phyloP scores from a whole-genome alignment of 2,329 filamentous ascomycete genomes.

The Pseudogymnoascus sp. region DNA sequence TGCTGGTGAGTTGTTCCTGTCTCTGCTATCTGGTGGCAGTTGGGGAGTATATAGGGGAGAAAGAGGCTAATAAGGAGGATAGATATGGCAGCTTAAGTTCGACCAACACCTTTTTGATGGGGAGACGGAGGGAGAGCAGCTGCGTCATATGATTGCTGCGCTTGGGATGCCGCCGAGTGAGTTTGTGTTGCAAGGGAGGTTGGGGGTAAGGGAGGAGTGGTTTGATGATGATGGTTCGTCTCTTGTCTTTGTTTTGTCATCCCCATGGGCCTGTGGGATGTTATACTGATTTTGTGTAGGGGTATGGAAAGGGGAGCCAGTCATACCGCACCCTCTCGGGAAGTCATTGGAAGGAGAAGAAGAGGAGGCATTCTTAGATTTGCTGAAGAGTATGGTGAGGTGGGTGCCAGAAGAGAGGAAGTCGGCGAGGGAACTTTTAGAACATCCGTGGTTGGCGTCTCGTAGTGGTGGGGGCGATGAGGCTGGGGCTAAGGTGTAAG shows the following conservation, averaged over 20 bases:
- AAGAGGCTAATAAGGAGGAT: neutral
- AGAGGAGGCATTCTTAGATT: slow-evolving; percentile 26
- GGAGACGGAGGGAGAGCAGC: slow-evolving; percentile 28
- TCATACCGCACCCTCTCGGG: too few species aligned
- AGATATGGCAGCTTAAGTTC: slow-evolving; percentile 10
- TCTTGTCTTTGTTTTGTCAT: neutral
- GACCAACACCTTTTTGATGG: neutral
- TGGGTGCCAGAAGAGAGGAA: slow-evolving; percentile 30
- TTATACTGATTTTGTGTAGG: neutral
- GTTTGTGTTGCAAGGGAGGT: slow-evolving; percentile 14
- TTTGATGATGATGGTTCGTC: slow-evolving; percentile 14
- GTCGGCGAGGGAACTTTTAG: slow-evolving; percentile 28
- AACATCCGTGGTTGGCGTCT: slow-evolving; percentile 28
- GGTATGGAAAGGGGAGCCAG: too few species aligned
- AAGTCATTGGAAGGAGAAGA: slow-evolving; percentile 23
- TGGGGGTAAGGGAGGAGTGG: neutral
- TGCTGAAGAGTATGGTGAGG: slow-evolving; percentile 27
- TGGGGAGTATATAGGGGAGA: neutral
- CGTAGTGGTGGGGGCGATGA: too few species aligned
- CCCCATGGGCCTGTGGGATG: neutral
- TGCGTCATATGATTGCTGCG: slow-evolving; percentile 37
- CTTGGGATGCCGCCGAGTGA: slow-evolving; percentile 33
- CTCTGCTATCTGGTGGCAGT: slow-evolving; percentile 11
- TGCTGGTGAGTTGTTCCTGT: slow-evolving; percentile 20
- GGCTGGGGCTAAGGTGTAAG: too few species aligned